These are phyloP conservation scores for Calendula officinalis DNA, from an alignment of 129 eudicot genomes.

Conservation along the genomic window DNA sequence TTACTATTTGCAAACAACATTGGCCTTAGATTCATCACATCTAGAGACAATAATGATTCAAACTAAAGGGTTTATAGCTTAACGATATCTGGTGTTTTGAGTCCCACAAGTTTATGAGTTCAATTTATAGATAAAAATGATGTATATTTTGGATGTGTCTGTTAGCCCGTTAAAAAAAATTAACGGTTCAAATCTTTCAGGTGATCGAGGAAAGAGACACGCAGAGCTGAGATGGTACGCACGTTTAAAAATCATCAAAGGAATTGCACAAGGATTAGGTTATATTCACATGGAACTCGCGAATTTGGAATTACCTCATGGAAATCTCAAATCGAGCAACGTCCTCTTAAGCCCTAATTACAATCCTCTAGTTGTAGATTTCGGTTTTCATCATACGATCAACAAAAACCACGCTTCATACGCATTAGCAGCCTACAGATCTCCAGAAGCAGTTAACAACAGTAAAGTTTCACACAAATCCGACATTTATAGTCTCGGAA, in stretches of 20 bases:
- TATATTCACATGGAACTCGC: slow-evolving; percentile 53
- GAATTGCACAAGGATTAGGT: slow-evolving; percentile 55
- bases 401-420: slow-evolving; percentile 31
- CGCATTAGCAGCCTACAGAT: slow-evolving; percentile 48
- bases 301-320: slow-evolving; percentile 55
- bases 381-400: slow-evolving; percentile 40
- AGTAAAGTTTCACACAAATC: slow-evolving; percentile 51
- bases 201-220: slow-evolving; percentile 49
- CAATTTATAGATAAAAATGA: too few species aligned
- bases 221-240: slow-evolving; percentile 59
- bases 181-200: slow-evolving; percentile 28
- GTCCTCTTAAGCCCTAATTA: slow-evolving; percentile 43
- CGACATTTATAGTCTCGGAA: slow-evolving; percentile 70
- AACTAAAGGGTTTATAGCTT: too few species aligned
- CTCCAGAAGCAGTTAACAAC: slow-evolving; percentile 57
- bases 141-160: too few species aligned
- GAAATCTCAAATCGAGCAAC: slow-evolving; percentile 79
- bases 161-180: background rate
- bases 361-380: slow-evolving; percentile 65
- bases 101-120: too few species aligned
- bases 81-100: too few species aligned
- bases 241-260: slow-evolving; percentile 60
- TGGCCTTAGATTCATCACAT: too few species aligned
- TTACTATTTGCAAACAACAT: too few species aligned
- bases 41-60: too few species aligned